phyloP scores from a whole-genome alignment of 768 basidiomycete genomes.

The Phaffia australis region DNA sequence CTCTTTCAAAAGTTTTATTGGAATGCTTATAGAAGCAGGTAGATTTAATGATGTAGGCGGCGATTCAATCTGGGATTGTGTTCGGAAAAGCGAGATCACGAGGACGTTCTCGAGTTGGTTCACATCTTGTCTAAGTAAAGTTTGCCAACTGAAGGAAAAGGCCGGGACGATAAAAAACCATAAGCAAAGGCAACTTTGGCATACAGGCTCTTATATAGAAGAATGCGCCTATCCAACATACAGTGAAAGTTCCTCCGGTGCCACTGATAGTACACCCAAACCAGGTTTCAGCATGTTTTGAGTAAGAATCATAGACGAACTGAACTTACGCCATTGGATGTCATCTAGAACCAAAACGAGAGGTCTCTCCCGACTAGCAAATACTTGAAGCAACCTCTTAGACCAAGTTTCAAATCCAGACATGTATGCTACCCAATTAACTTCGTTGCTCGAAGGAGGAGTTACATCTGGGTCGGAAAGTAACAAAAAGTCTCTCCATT shows the following conservation, averaged over 20 bases:
- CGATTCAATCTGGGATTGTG: not conserved
- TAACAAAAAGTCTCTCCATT: too few species aligned
- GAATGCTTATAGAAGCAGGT: not conserved
- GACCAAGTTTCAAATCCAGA: not conserved
- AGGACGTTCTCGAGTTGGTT: conserved; percentile 17
- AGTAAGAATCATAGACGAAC: not conserved
- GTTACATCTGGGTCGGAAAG: too few species aligned
- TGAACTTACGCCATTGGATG: not conserved
- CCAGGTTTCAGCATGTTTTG: too few species aligned
- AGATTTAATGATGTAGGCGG: not conserved
- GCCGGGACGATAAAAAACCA: not conserved
- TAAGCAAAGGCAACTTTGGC: too few species aligned
- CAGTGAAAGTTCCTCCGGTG: conserved; percentile 19
- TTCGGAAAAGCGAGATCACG: conserved; percentile 13
- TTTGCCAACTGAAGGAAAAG: conserved; percentile 12
- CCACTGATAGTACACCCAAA: conserved; percentile 13
- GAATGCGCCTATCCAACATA: not conserved
- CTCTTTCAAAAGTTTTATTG: conserved; percentile 5
- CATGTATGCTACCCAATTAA: not conserved
- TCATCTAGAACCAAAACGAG: conserved; percentile 18
- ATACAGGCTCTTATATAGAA: too few species aligned
- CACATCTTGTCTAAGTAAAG: not conserved
- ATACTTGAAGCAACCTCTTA: conserved; percentile 13
- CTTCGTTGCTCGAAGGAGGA: not conserved
- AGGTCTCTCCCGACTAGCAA: conserved; percentile 12